Evolutionary conservation across 371 early-diverging fungal species (phyloP).

Genomic region (Mucor lusitanicus): DNA sequence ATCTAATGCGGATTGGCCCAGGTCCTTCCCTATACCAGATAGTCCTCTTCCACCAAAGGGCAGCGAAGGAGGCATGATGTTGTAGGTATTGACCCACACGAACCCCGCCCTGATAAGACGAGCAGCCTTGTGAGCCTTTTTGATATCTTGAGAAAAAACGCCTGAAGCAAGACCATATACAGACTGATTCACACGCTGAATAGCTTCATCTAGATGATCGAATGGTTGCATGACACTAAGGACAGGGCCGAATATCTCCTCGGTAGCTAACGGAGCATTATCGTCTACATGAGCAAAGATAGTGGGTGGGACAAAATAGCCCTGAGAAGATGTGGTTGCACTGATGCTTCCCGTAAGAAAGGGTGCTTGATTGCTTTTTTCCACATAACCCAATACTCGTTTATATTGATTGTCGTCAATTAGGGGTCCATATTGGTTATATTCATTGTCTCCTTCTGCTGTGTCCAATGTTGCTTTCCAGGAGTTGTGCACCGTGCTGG

Average conservation of each 20-base stretch:
- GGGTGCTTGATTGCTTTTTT: background rate
- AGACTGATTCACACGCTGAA: slow-evolving; percentile 69
- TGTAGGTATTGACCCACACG: slow-evolving; percentile 59
- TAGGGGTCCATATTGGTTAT: slow-evolving; percentile 63
- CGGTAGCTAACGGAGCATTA: slow-evolving; percentile 61
- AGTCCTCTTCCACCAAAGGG: slow-evolving; percentile 89
- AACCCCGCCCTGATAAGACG: slow-evolving; percentile 35
- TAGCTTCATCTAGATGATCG: slow-evolving; percentile 67
- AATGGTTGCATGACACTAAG: slow-evolving; percentile 75
- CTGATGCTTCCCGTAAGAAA: slow-evolving; percentile 5
- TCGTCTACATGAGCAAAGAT: slow-evolving; percentile 61
- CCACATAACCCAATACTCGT: slow-evolving; percentile 44
- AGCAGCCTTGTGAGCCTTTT: slow-evolving; percentile 66
- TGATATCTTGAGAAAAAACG: slow-evolving; percentile 75
- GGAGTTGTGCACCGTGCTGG: slow-evolving; percentile 31
- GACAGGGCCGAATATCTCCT: slow-evolving; percentile 88
- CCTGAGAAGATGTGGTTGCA: slow-evolving; percentile 29
- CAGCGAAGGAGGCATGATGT: slow-evolving; percentile 58
- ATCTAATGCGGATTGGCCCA: slow-evolving; percentile 66
- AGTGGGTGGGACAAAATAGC: slow-evolving; percentile 74
- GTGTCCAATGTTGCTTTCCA: slow-evolving; percentile 16
- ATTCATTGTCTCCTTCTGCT: background rate
- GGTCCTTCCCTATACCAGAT: slow-evolving; percentile 80
- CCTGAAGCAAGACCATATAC: slow-evolving; percentile 79
- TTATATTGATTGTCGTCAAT: slow-evolving; percentile 77